Evolutionary conservation across 768 basidiomycete genomes (phyloP), one percentile per base, ranked within the genome.

Genomic region (Aureoboletus auriporus): DNA sequence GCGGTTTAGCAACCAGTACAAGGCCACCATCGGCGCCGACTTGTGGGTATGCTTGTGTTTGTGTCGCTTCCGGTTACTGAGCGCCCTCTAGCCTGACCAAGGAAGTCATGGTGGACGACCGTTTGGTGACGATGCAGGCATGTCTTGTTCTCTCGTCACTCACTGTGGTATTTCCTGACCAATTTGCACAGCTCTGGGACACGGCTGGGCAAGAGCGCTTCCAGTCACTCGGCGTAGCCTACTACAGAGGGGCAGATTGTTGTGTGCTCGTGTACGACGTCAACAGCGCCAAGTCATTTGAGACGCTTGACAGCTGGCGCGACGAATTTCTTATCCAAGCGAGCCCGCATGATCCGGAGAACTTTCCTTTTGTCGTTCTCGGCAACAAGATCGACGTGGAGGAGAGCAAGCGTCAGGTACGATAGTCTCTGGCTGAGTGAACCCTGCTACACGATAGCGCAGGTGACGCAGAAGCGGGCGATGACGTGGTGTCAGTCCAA

Each of bases 331-430:
- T 99, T 59, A 96, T 99, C 60, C 89, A 99, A 74, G 96, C 96
- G 10, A 93, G 91, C 64, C 96, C 96, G 39, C 93, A 95, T 66
- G 95, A 98, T 69, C 94, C 96, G 35, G 96, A 98, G 78, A 97
- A 97, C 75, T 99, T 99, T 70, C 96, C 96, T 6, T 99, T 99
- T 62, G 94, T 99, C 47, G 95, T 99, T 11, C 73, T 99, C 51
- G 96, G 96, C n/a, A 99, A 99, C 75, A 99, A 99, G 91, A 95
- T 99, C 67, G 96, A 99, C 67, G 91, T 97, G 62, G 96, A 98
- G 73, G 96, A 98, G 75, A 89, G 85, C 68, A 98, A 97, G 70
- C 84, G 95, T 56, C 93, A 96, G 83, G 94, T 93, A 49, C 52
- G 79, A 60, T 16, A 2, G 6, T 35, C 27, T 6, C 17, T 37